phyloP scores from a whole-genome alignment of 1,284 basidiomycete genomes.

The Cystobasidiaceae sp. region DNA sequence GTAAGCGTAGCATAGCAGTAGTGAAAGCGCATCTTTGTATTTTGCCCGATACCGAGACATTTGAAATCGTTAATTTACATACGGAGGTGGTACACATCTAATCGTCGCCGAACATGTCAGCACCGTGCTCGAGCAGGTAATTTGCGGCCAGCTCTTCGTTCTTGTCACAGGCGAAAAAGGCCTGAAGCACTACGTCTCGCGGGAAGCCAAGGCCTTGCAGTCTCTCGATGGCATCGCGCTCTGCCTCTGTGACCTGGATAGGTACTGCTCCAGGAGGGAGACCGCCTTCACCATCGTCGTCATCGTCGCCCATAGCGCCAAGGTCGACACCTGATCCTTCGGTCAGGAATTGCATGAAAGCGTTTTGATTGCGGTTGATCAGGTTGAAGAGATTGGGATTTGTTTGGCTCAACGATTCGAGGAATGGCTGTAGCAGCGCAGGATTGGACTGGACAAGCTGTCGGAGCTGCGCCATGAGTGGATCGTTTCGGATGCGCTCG shows the following conservation, averaged over 20 bases:
- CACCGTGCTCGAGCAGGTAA: slow-evolving; percentile 17
- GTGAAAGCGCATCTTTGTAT: no score
- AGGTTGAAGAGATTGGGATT: slow-evolving; percentile 61
- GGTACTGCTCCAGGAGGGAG: slow-evolving; percentile 36
- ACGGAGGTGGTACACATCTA: not conserved
- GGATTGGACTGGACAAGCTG: slow-evolving; percentile 71
- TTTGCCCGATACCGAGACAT: no score
- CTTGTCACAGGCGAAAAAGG: slow-evolving; percentile 87
- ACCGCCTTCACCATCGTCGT: slow-evolving; percentile 36
- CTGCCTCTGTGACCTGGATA: slow-evolving; percentile 74
- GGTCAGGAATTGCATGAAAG: slow-evolving; percentile 41
- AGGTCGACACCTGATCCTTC: slow-evolving; percentile 37
- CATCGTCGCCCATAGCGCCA: slow-evolving; percentile 34
- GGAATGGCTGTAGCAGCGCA: slow-evolving; percentile 64
- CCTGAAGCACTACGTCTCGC: slow-evolving; percentile 61
- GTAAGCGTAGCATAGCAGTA: no score
- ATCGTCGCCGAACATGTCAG: no score
- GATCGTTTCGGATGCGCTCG: slow-evolving; percentile 27
- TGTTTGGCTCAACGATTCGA: slow-evolving; percentile 69
- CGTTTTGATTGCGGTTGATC: slow-evolving; percentile 42
- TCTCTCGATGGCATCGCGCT: slow-evolving; percentile 79
- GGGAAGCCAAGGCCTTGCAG: slow-evolving; percentile 80
- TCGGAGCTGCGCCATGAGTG: slow-evolving; percentile 24
- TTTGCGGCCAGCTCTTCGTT: slow-evolving; percentile 78
- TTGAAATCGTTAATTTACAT: no score